Base-by-base conservation (phyloP, 306 rosid genomes). In the Ormosia semicastrata region DNA sequence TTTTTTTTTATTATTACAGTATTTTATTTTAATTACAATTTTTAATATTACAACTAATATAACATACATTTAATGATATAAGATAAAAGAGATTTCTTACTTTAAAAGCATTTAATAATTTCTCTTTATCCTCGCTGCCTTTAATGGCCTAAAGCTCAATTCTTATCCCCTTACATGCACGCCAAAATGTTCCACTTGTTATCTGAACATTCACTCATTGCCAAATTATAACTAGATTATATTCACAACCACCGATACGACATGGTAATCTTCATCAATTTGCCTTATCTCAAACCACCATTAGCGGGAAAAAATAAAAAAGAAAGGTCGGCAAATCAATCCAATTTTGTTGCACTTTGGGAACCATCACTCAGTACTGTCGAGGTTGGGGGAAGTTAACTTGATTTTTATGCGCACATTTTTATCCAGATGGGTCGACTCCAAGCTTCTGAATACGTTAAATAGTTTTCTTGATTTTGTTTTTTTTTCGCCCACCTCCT, bases 311-410 rank as follows among this genome's bases (percentile, higher is more conserved):
- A 24, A 24, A 24, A 24, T 24, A 24, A 24, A 24, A 24, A 24
- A 24, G 34, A 11, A 9, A 17, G 18, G 89, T 90, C 89, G 86
- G 91, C 87, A 85, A 64, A 75, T 82, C 75, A 13, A 34, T 87
- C 86, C 84, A 78, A 78, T 24, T 29, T 52, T 76, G 73, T 81
- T 79, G 30, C 75, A 60, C 62, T 24, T 75, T 66, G 4, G 17
- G 14, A 37, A 71, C 13, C 73, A 81, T 56, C 12, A 53, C 32
- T 29, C 60, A 2, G 1, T 2, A 65, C 24, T 73, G 52, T 78
- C 17, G 77, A 47, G 60, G 36, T 37, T 75, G 46, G 7, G 29
- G 30, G 30, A 76, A 77, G 3, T 18, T 6, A 57, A 56, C 36
- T 40, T 52, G 52, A 69, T 4, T 64, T 30, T 77, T 47, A 47